Evolutionary conservation across 345 rosid genomes (phyloP).

Genomic region (Stellera chamaejasme): DNA sequence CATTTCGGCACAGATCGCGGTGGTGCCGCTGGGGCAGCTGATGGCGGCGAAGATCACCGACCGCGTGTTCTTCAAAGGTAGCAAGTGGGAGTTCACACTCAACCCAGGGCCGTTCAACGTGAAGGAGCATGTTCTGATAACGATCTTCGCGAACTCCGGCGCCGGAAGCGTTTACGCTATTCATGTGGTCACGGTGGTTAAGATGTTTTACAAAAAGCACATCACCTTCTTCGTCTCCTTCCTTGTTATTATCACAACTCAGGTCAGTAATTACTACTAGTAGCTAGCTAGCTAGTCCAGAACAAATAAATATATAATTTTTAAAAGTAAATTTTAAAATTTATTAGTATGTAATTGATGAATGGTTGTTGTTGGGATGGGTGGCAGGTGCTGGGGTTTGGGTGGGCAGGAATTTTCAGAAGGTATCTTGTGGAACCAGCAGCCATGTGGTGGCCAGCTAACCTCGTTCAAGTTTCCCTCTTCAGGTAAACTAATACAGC

Average conservation of each 20-base stretch:
- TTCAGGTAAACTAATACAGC: constrained; percentile 41
- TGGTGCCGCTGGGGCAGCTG: constrained; percentile 80
- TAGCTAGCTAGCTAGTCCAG: not conserved
- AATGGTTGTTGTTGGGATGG: constrained; percentile 24
- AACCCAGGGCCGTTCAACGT: constrained; percentile 98
- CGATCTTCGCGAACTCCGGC: constrained; percentile 94
- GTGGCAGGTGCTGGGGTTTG: constrained; percentile 91
- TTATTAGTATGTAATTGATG: not conserved
- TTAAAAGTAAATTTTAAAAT: not conserved
- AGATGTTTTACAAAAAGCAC: constrained; percentile 69
- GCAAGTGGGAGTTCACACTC: constrained; percentile 61
- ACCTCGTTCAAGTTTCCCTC: constrained; percentile 93
- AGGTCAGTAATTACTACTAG: constrained; percentile 32
- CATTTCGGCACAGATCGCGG: constrained; percentile 93
- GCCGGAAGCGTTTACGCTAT: constrained; percentile 93
- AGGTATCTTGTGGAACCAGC: constrained; percentile 90
- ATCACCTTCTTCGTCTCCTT: constrained; percentile 83
- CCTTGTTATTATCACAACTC: constrained; percentile 75
- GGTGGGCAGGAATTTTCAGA: constrained; percentile 97
- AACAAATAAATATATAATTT: not conserved
- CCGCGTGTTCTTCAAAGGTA: constrained; percentile 59
- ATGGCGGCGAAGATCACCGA: constrained; percentile 82
- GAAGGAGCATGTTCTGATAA: constrained; percentile 90
- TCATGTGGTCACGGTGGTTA: constrained; percentile 79
- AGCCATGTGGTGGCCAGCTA: constrained; percentile 99